Conservation (phyloP, 2,329 filamentous ascomycete species). For the Purpureocillium takamizusanense region DNA sequence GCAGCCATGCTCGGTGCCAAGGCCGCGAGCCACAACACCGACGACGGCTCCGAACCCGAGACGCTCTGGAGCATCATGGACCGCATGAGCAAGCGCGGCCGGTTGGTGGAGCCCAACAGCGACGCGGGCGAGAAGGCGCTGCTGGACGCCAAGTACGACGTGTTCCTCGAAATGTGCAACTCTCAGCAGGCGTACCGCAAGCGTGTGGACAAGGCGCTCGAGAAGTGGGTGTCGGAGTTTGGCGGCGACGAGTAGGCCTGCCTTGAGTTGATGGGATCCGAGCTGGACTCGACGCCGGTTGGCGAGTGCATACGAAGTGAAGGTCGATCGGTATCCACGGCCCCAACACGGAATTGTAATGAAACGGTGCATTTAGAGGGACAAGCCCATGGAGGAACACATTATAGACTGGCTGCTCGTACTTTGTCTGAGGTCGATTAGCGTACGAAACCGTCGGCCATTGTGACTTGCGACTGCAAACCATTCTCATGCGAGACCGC, state of each 20-base stretch:
- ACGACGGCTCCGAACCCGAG: conserved; percentile 63
- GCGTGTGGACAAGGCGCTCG: conserved; percentile 59
- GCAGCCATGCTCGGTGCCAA: conserved; percentile 97
- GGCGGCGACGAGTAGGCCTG: conserved; percentile 11
- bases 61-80: conserved; percentile 96
- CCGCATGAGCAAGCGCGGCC: conserved; percentile 89
- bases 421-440: too few relatives aligned
- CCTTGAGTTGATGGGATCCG: background rate
- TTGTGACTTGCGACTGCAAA: too few relatives aligned
- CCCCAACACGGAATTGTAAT: conserved; percentile 1
- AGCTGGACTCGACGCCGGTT: background rate
- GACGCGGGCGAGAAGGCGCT: conserved; percentile 69
- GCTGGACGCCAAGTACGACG: conserved; percentile 80
- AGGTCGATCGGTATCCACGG: background rate
- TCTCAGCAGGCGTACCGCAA: conserved; percentile 76
- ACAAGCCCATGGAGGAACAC: too few relatives aligned
- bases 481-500: too few relatives aligned
- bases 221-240: conserved; percentile 23
- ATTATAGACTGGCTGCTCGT: too few relatives aligned
- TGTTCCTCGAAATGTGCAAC: conserved; percentile 90
- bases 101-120: conserved; percentile 65
- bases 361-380: background rate
- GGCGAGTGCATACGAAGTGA: background rate
- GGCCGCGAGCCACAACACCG: conserved; percentile 73
- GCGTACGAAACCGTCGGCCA: too few relatives aligned